Evolutionary conservation across 78 protist genomes (phyloP).

Genomic region (Polysphondylium violaceum): DNA sequence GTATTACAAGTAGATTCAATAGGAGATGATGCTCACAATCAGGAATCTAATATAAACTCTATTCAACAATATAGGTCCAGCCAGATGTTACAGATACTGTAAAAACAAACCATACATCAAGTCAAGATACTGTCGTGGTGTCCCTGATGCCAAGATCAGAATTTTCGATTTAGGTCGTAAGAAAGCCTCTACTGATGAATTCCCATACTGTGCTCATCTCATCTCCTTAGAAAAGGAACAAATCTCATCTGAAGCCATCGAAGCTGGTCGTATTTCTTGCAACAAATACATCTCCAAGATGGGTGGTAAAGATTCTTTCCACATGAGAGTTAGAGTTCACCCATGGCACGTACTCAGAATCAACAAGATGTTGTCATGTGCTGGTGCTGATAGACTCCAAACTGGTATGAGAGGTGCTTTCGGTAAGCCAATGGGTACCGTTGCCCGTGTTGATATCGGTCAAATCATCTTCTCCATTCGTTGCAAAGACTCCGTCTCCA

Average conservation of each 20-base stretch:
- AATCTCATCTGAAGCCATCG: constrained; percentile 98
- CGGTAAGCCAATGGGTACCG: constrained; percentile 99
- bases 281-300: constrained; percentile 99
- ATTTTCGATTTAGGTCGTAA: constrained; percentile 98
- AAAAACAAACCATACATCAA: constrained; percentile 99
- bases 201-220: constrained; percentile 99
- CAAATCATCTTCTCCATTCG: constrained; percentile 98
- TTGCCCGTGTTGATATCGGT: constrained; percentile 99
- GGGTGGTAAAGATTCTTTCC: constrained; percentile 99
- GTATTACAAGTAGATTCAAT: too few relatives aligned
- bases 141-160: constrained; percentile 97
- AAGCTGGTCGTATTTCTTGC: constrained; percentile 99
- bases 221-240: constrained; percentile 99
- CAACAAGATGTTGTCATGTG: constrained; percentile 99
- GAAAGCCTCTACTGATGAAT: constrained; percentile 96
- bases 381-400: constrained; percentile 99
- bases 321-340: constrained; percentile 99
- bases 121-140: constrained; percentile 99
- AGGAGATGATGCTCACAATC: too few relatives aligned
- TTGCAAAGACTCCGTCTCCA: constrained; percentile 85
- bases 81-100: constrained; percentile 94
- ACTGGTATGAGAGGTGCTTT: constrained; percentile 99
- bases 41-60: too few relatives aligned
- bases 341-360: constrained; percentile 99
- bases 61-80: constrained; percentile 42